A percentile compares a stretch with the other conserved stretches of the same genome.
Conservation (phyloP, 2,329 filamentous ascomycete species). For the Colletotrichum chrysophilum region DNA sequence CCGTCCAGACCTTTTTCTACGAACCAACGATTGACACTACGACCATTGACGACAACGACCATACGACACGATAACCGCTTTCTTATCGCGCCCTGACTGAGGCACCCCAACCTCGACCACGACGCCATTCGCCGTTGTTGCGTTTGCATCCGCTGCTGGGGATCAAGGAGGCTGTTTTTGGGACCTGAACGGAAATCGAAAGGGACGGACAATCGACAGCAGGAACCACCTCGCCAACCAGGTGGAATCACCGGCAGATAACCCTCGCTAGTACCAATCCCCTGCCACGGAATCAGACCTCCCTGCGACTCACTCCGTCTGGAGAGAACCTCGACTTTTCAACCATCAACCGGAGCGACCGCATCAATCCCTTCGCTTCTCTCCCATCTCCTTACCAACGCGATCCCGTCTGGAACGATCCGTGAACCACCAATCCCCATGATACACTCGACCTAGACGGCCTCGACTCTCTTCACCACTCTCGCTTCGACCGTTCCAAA, state of each 20-base stretch:
- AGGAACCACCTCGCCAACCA: background rate
- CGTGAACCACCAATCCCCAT: background rate
- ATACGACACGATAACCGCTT: background rate
- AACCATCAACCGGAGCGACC: background rate
- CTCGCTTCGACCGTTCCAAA: background rate
- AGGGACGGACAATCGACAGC: background rate
- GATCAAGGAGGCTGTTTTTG: background rate
- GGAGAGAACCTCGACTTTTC: background rate
- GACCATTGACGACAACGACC: background rate
- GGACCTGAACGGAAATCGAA: background rate
- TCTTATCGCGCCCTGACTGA: slow-evolving; percentile 8
- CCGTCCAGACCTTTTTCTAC: background rate
- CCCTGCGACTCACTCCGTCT: background rate
- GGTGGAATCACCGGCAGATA: slow-evolving; percentile 12
- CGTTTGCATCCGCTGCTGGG: background rate
- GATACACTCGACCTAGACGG: slow-evolving; percentile 15
- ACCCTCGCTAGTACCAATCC: slow-evolving; percentile 12
- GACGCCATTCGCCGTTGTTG: background rate
- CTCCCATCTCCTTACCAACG: background rate
- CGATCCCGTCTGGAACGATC: slow-evolving; percentile 13
- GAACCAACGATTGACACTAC: background rate
- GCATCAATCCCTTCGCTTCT: background rate
- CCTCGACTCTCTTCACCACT: background rate
- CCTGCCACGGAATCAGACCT: slow-evolving; percentile 12
- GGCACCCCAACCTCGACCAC: background rate